phyloP scores from a whole-genome alignment of 768 basidiomycete species.

The Russula abietina region DNA sequence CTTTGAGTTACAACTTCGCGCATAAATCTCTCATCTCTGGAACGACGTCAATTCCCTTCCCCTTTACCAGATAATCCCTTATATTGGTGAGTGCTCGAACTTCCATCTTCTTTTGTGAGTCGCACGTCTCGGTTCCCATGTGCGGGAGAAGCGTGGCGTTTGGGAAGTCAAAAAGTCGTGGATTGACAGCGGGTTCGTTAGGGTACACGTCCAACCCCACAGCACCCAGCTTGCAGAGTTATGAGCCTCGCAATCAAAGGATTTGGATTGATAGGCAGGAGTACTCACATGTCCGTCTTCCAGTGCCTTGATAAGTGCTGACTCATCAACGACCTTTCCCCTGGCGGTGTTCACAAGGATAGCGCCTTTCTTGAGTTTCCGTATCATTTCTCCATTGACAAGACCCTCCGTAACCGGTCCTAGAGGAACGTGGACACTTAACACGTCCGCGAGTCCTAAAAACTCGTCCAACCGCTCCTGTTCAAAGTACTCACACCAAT shows the following conservation, averaged over 20 bases:
- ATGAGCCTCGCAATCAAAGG: not conserved
- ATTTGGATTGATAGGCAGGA: not conserved
- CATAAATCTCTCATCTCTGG: slow-evolving; percentile 40
- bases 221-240: slow-evolving; percentile 51
- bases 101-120: slow-evolving; percentile 79
- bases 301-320: slow-evolving; percentile 76
- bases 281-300: slow-evolving; percentile 78
- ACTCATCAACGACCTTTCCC: slow-evolving; percentile 88
- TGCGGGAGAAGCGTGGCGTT: slow-evolving; percentile 85
- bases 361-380: slow-evolving; percentile 67
- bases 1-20: slow-evolving; percentile 15
- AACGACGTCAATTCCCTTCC: slow-evolving; percentile 62
- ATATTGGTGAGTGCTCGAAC: slow-evolving; percentile 76
- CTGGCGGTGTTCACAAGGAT: slow-evolving; percentile 84
- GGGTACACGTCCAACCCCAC: slow-evolving; percentile 86
- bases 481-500: slow-evolving; percentile 70
- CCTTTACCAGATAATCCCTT: slow-evolving; percentile 58
- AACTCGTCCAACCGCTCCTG: slow-evolving; percentile 55
- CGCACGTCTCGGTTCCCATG: slow-evolving; percentile 84
- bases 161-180: slow-evolving; percentile 71
- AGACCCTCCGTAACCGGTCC: slow-evolving; percentile 65
- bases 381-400: slow-evolving; percentile 70
- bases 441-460: slow-evolving; percentile 66
- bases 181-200: slow-evolving; percentile 75
- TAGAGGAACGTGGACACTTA: slow-evolving; percentile 83